Evolutionary conservation across 208 protist genomes (phyloP), one percentile per base, ranked within the genome.

Genomic region (Leishmania gerbilli): DNA sequence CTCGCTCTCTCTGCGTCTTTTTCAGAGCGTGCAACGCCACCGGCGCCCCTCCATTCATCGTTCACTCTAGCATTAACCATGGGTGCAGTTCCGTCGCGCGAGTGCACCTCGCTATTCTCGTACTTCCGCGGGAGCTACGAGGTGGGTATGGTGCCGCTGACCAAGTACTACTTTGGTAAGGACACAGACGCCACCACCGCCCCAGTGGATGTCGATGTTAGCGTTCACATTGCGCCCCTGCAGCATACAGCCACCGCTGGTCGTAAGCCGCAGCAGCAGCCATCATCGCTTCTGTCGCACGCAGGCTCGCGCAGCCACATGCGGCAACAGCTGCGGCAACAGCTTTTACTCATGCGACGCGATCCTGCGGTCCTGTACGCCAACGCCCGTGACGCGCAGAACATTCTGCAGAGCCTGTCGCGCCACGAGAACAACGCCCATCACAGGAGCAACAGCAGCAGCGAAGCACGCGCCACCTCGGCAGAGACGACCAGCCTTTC

Each of bases 91-190:
- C 93, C 93, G 5, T 97, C 93, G 17, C 84, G 82, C 37, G 91
- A 97, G 78, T 83, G 79, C 27, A 88, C 84, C 42, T 88, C 86
- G 27, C 84, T 97, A n/a, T 97, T 95, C 79, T 97, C 93, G 34
- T 95, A 95, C 83, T 95, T 97, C 84, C 80, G 93, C 45, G 93
- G 93, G 24, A 97, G 87, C 51, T 97, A 97, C 83, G 93, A 97
- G 81, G 90, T 94, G 74, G 91, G 93, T 5, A 91, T 97, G 75
- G 91, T 97, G 79, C 93, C 93, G 4, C 86, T 97, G 49, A 95
- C 93, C 0, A 89, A 90, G 62, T 82, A 88, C 51, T 95, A 94
- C 71, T 97, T 97, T 81, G 93, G 91, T 47, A 71, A 55, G 1
- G 84, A 86, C 40, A 42, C 60, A 3, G 84, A 84, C 37, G 42